Percentiles rank a stretch among this genome's conserved stretches.
These are phyloP conservation scores for Ophiostoma sp. DNA, from an alignment of 2,329 filamentous ascomycete species.

Conservation along the genomic window DNA sequence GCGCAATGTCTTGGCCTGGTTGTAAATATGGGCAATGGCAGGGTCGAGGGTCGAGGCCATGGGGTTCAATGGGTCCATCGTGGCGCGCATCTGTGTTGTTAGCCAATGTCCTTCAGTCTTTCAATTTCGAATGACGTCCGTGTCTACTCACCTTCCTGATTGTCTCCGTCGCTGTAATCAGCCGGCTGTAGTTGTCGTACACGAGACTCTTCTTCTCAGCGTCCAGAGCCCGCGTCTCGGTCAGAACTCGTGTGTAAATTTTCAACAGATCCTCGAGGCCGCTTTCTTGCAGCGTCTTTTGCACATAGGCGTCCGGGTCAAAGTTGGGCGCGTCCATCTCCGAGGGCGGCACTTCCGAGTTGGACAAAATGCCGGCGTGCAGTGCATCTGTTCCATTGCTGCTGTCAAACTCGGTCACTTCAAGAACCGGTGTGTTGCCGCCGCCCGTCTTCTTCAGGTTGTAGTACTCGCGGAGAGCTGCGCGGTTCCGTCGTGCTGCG, in stretches of 20 bases:
- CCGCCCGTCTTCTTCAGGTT: constrained; percentile 62
- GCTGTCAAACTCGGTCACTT: constrained; percentile 44
- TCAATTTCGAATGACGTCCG: neutral
- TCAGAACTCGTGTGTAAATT: constrained; percentile 69
- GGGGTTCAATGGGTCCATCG: constrained; percentile 76
- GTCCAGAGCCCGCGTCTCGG: constrained; percentile 85
- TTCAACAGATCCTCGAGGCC: constrained; percentile 68
- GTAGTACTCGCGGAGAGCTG: constrained; percentile 92
- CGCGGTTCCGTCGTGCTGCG: constrained; percentile 65
- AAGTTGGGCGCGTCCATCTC: constrained; percentile 77
- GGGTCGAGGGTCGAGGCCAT: constrained; percentile 71
- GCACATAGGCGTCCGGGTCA: constrained; percentile 68
- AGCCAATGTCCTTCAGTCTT: neutral
- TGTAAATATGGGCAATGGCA: constrained; percentile 73
- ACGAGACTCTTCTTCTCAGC: constrained; percentile 96
- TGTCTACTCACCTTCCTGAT: constrained; percentile 66
- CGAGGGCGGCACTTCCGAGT: constrained; percentile 60
- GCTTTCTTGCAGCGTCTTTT: constrained; percentile 59
- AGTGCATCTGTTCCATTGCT: constrained; percentile 29
- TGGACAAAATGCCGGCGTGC: constrained; percentile 15
- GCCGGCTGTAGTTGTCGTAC: constrained; percentile 97
- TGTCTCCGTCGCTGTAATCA: constrained; percentile 95
- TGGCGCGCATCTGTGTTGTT: constrained; percentile 65
- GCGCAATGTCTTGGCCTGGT: constrained; percentile 57
- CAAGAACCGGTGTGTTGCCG: constrained; percentile 42